Evolutionary conservation across 2,329 filamentous ascomycete genomes (phyloP).

Genomic region (Paraphoma sp.): DNA sequence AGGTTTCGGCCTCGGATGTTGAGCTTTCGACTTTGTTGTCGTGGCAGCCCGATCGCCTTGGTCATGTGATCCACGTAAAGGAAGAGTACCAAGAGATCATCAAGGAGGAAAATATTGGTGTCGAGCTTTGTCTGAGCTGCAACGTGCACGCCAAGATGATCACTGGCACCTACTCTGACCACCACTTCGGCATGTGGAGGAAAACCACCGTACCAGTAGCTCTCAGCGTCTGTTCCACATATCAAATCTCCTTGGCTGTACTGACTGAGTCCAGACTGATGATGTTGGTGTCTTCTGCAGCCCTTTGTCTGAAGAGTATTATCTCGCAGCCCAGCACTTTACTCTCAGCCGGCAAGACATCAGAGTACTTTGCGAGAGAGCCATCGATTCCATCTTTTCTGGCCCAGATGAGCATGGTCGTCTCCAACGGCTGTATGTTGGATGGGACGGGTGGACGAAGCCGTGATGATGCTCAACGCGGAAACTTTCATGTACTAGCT

Average conservation of each 20-base stretch:
- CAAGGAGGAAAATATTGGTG: constrained; percentile 60
- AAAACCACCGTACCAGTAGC: constrained; percentile 63
- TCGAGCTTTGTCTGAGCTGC: constrained; percentile 81
- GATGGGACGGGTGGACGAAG: constrained; percentile 27
- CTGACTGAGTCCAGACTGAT: constrained; percentile 67
- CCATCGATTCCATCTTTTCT: constrained; percentile 71
- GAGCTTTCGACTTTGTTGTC: constrained; percentile 71
- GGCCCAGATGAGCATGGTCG: constrained; percentile 66
- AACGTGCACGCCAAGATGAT: constrained; percentile 81
- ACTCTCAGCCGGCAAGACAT: constrained; percentile 57
- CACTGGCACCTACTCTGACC: constrained; percentile 66
- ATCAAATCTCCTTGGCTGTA: neutral
- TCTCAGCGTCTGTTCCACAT: constrained; percentile 66
- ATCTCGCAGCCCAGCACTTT: constrained; percentile 75
- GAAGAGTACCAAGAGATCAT: constrained; percentile 66
- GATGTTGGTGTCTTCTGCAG: constrained; percentile 84
- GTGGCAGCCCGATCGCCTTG: constrained; percentile 72
- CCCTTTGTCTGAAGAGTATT: constrained; percentile 77
- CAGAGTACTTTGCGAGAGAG: constrained; percentile 64
- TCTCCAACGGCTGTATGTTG: constrained; percentile 43
- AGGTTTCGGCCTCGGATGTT: constrained; percentile 60
- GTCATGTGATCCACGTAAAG: constrained; percentile 79
- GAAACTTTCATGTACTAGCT: too few species aligned
- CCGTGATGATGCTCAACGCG: too few species aligned
- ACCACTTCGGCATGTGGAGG: constrained; percentile 80